Percentiles rank a stretch among this genome's conserved stretches.
phyloP scores from a whole-genome alignment of 352 stramenopile genomes.

The Phytopythium kandeliae region DNA sequence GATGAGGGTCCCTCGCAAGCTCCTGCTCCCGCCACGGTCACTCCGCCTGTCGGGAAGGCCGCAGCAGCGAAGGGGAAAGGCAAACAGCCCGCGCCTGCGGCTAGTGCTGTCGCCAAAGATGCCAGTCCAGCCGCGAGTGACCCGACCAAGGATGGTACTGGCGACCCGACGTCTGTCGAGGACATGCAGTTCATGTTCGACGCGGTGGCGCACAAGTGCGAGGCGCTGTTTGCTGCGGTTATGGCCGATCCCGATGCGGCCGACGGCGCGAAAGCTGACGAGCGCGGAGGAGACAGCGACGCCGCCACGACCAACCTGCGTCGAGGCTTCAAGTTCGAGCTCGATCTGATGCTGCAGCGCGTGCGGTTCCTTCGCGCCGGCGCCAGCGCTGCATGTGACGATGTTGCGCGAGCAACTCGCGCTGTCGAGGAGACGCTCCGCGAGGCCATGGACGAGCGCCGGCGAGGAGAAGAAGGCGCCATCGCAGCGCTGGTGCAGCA shows the following conservation, averaged over 20 bases:
- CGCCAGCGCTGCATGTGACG: conserved; percentile 33
- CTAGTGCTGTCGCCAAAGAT: conserved; percentile 13
- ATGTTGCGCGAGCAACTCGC: conserved; percentile 37
- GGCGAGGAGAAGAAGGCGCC: conserved; percentile 37
- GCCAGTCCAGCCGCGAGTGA: conserved; percentile 11
- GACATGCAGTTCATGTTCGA: conserved; percentile 41
- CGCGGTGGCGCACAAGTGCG: conserved; percentile 35
- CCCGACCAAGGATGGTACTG: conserved; percentile 8
- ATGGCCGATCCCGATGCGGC: conserved; percentile 8
- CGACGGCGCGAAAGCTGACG: conserved; percentile 1
- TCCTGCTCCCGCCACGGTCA: conserved; percentile 5
- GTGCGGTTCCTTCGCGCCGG: conserved; percentile 44
- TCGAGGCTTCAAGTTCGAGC: conserved; percentile 56
- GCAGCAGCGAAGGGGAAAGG: conserved; percentile 29
- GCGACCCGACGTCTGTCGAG: conserved; percentile 24
- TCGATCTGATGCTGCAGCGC: conserved; percentile 39
- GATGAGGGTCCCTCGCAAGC: conserved; percentile 10
- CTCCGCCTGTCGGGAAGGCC: conserved; percentile 14
- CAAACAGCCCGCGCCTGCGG: conserved; percentile 13
- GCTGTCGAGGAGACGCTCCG: conserved; percentile 46
- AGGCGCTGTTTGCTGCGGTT: conserved; percentile 33
- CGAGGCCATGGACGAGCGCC: conserved; percentile 30
- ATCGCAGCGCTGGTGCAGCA: conserved; percentile 40
- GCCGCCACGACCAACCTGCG: conserved; percentile 40
- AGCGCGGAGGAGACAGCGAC: conserved; percentile 2